Conservation (phyloP, 192 early-diverging fungal genomes). For the Kickxella alabastrina region DNA sequence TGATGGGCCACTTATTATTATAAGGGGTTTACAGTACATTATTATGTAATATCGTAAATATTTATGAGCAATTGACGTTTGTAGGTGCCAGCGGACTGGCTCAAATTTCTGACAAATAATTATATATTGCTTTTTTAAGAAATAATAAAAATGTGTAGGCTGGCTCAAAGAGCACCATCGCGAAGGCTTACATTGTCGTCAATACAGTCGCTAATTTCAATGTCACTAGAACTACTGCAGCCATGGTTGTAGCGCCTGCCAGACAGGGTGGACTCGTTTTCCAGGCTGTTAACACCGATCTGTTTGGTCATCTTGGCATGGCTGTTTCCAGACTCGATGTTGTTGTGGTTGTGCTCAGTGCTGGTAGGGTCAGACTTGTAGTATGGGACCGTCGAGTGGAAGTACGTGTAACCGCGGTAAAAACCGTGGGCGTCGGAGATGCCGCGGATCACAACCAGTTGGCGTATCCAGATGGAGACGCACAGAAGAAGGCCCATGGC, state of each 20-base stretch:
- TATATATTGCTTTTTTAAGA: too few species aligned
- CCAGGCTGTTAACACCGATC: not conserved
- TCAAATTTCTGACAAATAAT: too few species aligned
- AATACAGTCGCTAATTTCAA: conserved; percentile 19
- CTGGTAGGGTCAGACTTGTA: conserved; percentile 17
- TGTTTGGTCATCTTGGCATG: too few species aligned
- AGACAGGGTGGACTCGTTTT: conserved; percentile 12
- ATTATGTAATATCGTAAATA: too few species aligned
- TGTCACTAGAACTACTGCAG: not conserved
- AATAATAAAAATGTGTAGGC: too few species aligned
- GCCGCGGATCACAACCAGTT: conserved; percentile 18
- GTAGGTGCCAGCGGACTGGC: too few species aligned
- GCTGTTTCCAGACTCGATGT: conserved; percentile 2
- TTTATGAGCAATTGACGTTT: too few species aligned
- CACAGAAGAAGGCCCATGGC: conserved; percentile 31
- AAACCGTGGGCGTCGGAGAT: conserved; percentile 34
- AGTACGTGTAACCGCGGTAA: conserved; percentile 27
- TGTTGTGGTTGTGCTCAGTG: not conserved
- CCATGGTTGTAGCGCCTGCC: conserved; percentile 4
- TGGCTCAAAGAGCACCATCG: conserved; percentile 25
- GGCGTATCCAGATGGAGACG: conserved; percentile 43
- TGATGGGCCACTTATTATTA: too few species aligned
- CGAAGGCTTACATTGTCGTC: conserved; percentile 19
- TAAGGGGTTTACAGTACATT: too few species aligned
- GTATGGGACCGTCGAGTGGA: conserved; percentile 31